phyloP scores from a whole-genome alignment of 225 moss, liverwort and hornwort genomes.

The Polytrichum commune region DNA sequence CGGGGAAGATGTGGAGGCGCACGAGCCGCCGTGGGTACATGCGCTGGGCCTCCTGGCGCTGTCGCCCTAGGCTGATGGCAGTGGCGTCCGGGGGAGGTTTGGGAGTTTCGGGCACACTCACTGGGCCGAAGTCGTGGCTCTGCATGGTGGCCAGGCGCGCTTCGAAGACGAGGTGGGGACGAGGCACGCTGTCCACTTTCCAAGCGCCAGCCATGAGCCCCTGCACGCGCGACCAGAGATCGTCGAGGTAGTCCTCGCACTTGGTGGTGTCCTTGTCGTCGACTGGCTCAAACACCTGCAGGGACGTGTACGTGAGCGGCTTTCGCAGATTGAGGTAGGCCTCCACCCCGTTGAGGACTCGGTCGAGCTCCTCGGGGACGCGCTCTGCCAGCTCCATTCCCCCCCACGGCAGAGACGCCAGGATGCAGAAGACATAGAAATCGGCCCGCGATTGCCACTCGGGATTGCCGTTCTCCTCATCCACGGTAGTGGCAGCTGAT shows the following conservation, averaged over 20 bases:
- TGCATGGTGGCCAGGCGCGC: conserved; percentile 72
- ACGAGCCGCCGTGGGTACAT: conserved; percentile 69
- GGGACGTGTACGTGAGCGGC: conserved; percentile 55
- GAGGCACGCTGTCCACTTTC: conserved; percentile 93
- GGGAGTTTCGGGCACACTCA: conserved; percentile 75
- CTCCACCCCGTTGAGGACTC: conserved; percentile 88
- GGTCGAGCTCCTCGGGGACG: conserved; percentile 94
- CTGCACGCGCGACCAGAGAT: conserved; percentile 81
- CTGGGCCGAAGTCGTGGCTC: conserved; percentile 65
- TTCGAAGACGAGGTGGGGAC: conserved; percentile 88
- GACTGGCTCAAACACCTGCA: conserved; percentile 67
- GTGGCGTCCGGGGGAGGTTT: conserved; percentile 52
- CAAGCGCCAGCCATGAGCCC: conserved; percentile 71
- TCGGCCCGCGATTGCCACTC: conserved; percentile 94
- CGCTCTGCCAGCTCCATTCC: conserved; percentile 95
- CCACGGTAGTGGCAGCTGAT: conserved; percentile 91
- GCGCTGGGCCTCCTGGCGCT: conserved; percentile 74
- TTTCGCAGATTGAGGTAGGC: conserved; percentile 88
- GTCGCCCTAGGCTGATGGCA: conserved; percentile 58
- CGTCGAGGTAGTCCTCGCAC: conserved; percentile 71
- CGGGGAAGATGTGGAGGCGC: conserved; percentile 85
- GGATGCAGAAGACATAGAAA: conserved; percentile 91
- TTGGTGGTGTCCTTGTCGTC: conserved; percentile 31
- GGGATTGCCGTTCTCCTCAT: conserved; percentile 94
- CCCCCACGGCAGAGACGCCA: conserved; percentile 94